Percentiles rank a stretch among this genome's conserved stretches.
These are phyloP conservation scores for Amesomyces nigricolor DNA, from an alignment of 2,329 filamentous ascomycete genomes.

Conservation along the genomic window DNA sequence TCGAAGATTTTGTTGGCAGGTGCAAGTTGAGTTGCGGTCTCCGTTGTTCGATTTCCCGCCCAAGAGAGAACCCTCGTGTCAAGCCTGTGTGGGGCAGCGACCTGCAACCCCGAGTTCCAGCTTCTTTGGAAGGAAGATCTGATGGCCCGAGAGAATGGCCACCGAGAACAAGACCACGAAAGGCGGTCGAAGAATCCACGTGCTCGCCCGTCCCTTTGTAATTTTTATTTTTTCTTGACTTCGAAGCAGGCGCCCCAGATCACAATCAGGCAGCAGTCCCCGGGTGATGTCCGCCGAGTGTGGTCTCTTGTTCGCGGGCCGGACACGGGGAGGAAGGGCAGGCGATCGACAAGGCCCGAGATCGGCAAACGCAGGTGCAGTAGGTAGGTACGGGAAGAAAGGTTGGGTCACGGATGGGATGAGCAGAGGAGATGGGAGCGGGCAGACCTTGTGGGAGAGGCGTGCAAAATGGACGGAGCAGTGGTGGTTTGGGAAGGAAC, in stretches of 20 bases:
- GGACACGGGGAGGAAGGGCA: background rate
- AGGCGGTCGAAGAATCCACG: background rate
- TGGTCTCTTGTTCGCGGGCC: background rate
- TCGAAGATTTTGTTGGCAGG: conserved; percentile 10
- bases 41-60: background rate
- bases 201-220: background rate
- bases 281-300: background rate
- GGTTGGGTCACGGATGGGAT: background rate
- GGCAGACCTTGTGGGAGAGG: conserved; percentile 15
- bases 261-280: background rate
- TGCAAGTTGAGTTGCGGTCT: conserved; percentile 5
- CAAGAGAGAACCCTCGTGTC: conserved; percentile 1
- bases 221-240: background rate
- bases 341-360: background rate
- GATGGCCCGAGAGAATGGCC: background rate
- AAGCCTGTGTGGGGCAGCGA: conserved; percentile 6
- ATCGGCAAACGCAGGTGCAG: background rate
- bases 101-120: conserved; percentile 10
- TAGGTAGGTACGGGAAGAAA: background rate
- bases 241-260: background rate
- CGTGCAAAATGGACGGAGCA: conserved; percentile 1
- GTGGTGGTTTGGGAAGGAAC: conserved; percentile 7
- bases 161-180: background rate
- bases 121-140: background rate
- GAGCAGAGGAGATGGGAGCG: background rate